These are phyloP conservation scores for Diutina scorzettiae DNA, from an alignment of 1,139 yeast genomes.

Conservation along the genomic window DNA sequence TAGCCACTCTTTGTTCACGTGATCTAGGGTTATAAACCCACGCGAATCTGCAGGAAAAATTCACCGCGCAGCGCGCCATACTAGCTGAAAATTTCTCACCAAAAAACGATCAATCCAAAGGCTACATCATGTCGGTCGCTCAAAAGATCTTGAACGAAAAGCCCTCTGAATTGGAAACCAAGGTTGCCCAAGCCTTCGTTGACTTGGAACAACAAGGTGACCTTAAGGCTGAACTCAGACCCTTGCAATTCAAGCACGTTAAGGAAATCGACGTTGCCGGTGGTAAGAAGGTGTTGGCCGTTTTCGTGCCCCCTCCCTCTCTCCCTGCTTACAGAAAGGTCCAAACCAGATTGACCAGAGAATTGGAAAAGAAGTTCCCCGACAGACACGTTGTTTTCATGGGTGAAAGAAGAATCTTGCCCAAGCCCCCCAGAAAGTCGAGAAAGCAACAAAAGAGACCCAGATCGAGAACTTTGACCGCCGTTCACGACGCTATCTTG, in stretches of 20 bases:
- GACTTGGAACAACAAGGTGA: slow-evolving; percentile 92
- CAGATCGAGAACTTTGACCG: slow-evolving; percentile 97
- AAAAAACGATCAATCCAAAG: background rate
- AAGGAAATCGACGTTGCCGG: slow-evolving; percentile 97
- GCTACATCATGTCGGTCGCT: slow-evolving; percentile 75
- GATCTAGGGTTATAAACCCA: too few species aligned
- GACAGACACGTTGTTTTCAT: slow-evolving; percentile 99
- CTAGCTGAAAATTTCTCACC: slow-evolving; percentile 5
- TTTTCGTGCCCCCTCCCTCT: slow-evolving; percentile 96
- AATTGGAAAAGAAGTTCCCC: slow-evolving; percentile 99
- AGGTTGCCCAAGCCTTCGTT: slow-evolving; percentile 97
- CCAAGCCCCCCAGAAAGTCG: slow-evolving; percentile 85
- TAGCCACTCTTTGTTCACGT: too few species aligned
- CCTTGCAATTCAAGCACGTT: slow-evolving; percentile 96
- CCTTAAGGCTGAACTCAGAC: slow-evolving; percentile 95
- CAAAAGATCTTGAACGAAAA: slow-evolving; percentile 84
- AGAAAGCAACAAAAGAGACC: slow-evolving; percentile 98
- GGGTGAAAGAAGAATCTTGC: slow-evolving; percentile 99
- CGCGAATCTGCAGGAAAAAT: too few species aligned
- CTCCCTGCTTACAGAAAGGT: slow-evolving; percentile 92
- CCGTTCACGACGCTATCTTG: slow-evolving; percentile 97
- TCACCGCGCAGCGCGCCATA: too few species aligned
- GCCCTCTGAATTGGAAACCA: slow-evolving; percentile 98
- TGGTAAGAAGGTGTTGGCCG: slow-evolving; percentile 97
- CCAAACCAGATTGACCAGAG: slow-evolving; percentile 96